Evolutionary conservation across 345 rosid genomes (phyloP).

Genomic region (Euclidium syriacum): DNA sequence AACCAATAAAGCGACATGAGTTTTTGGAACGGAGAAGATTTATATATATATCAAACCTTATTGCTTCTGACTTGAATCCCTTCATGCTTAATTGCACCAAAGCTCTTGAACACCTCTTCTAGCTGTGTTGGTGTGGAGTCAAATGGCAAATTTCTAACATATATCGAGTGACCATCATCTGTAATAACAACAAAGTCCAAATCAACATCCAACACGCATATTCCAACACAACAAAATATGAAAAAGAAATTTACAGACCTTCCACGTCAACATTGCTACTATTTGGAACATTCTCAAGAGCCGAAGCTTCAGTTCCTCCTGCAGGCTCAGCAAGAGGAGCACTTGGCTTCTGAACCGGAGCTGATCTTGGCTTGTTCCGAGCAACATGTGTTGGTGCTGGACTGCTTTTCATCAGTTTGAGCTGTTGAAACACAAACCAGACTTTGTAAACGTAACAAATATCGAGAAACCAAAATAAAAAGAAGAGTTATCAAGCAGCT

Average conservation of each 20-base stretch:
- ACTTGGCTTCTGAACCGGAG: conserved; percentile 22
- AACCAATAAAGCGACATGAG: background rate
- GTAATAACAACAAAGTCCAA: background rate
- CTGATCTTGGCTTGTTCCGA: conserved; percentile 32
- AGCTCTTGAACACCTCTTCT: conserved; percentile 53
- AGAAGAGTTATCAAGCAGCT: background rate
- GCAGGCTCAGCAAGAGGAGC: conserved; percentile 34
- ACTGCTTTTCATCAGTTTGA: conserved; percentile 51
- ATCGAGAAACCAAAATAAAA: background rate
- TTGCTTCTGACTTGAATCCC: conserved; percentile 72
- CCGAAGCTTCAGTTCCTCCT: conserved; percentile 27
- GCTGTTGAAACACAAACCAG: conserved; percentile 35
- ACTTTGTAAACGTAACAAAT: background rate
- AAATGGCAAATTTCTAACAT: conserved; percentile 52
- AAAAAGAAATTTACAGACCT: conserved; percentile 33
- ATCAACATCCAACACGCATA: background rate
- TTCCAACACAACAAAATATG: background rate
- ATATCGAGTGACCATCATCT: conserved; percentile 69
- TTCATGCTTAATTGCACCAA: conserved; percentile 63
- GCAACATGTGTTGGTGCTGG: conserved; percentile 43
- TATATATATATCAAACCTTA: conserved; percentile 43
- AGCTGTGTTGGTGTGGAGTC: conserved; percentile 46
- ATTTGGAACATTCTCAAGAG: conserved; percentile 30
- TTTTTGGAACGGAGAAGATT: background rate
- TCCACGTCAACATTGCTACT: conserved; percentile 44